Evolutionary conservation across 1,284 basidiomycete genomes (phyloP).

Genomic region (Marasmius sp.): DNA sequence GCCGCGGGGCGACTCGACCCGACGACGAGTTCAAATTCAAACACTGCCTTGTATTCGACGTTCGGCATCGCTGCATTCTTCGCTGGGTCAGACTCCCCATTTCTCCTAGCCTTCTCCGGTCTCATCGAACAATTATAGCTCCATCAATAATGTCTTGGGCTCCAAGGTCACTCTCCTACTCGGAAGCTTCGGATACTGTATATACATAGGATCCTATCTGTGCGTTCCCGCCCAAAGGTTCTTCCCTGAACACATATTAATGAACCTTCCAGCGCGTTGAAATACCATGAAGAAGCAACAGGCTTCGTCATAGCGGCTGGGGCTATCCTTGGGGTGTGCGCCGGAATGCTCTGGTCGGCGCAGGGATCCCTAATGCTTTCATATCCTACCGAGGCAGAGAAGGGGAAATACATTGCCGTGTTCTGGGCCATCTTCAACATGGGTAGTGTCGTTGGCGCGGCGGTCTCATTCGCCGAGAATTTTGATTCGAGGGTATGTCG

Average conservation of each 20-base stretch:
- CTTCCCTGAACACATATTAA: background rate
- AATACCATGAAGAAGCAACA: conserved; percentile 60
- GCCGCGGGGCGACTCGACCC: conserved; percentile 37
- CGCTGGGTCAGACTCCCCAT: conserved; percentile 49
- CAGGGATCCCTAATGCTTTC: conserved; percentile 84
- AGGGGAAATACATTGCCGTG: conserved; percentile 76
- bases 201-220: conserved; percentile 78
- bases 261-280: conserved; percentile 49
- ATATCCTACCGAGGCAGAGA: conserved; percentile 77
- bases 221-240: conserved; percentile 20
- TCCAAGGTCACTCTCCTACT: conserved; percentile 70
- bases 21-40: conserved; percentile 41
- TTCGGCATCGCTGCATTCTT: conserved; percentile 68
- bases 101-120: conserved; percentile 11
- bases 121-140: conserved; percentile 37
- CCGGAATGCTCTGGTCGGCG: conserved; percentile 84
- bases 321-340: conserved; percentile 81
- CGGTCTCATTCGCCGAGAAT: conserved; percentile 63
- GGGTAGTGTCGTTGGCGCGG: conserved; percentile 68
- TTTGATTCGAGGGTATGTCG: conserved; percentile 43
- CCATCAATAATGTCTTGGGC: conserved; percentile 79
- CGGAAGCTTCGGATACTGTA: conserved; percentile 68
- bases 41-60: conserved; percentile 66
- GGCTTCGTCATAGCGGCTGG: conserved; percentile 77
- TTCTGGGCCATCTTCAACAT: conserved; percentile 81